Evolutionary conservation across 2,329 filamentous ascomycete species (phyloP), one percentile per base, ranked within the genome.

Genomic region (Colletotrichum caudatum): DNA sequence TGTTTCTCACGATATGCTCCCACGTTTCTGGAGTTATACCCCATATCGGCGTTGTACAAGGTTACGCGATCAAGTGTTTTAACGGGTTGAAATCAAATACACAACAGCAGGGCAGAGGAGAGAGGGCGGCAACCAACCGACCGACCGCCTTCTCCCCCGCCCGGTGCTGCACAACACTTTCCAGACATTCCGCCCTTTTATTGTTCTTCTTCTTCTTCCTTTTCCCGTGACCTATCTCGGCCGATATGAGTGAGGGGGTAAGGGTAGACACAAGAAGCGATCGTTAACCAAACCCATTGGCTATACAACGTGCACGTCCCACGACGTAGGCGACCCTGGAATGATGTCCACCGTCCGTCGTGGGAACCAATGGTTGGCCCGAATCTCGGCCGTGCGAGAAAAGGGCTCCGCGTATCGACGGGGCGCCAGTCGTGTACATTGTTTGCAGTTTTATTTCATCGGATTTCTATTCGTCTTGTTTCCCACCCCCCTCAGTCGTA

Each of bases 101-200:
- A 51, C 33, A 62, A 29, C 20, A 35, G 20, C 33, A 35, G 29
- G 80, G 20, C 12, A 81, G 44, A 88, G 79, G 9, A 18, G 16
- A 20, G 29, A 37, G 20, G 44, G 33, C 29, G n/a, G n/a, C n/a
- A n/a, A n/a, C n/a, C n/a, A n/a, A n/a, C n/a, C n/a, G 5, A 29
- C 29, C 29, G 39, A 3, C 11, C 20, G 53, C 33, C 11, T 56
- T 37, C 8, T 56, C 7, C 20, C 53, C n/a, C 20, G n/a, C n/a
- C 33, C 53, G 23, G 11, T 16, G 33, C 39, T 57, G 9, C 33
- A 37, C 33, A 37, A 6, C 20, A n/a, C n/a, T 23, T 5, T n/a
- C 3, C 20, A 37, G 20, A 16, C 20, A 35, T 37, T 23, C 53
- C 33, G 2, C 18, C 8, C 33, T 12, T 44, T 44, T 44, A 2